Base-by-base conservation (phyloP, 257 asterid species). In the Orobanche coerulescens region DNA sequence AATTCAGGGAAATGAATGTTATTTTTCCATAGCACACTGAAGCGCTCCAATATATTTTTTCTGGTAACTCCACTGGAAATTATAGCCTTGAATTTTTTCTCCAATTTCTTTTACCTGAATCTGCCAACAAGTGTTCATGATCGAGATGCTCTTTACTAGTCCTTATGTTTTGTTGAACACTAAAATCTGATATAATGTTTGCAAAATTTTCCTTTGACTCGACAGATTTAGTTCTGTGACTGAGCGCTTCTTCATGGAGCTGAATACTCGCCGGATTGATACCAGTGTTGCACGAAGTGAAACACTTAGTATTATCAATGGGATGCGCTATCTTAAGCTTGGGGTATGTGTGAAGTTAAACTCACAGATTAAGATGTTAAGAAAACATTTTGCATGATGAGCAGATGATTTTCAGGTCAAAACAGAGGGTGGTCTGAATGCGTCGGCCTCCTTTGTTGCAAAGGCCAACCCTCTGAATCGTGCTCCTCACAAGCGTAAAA, bases 191-290 rank as follows among this genome's bases (percentile, higher is more conserved):
- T 53, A 30, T 49, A 56, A 2, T 44, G 48, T 65, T 65, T 52
- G 46, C 53, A 67, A 58, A 47, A 13, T 62, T 33, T 69, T 70
- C 55, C 16, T 69, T 73, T 75, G 61, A 58, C 64, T 74, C 65
- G 42, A 78, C 83, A 93, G 99, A 78, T 93, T 93, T 76, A 89
- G 97, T 69, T 93, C 99, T 52, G 97, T 93, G 75, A 93, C 97
- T 18, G 99, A 93, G 73, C 96, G 97, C 72, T 93, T 93, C 79
- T 93, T 89, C 91, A 83, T 84, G 96, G 97, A 93, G 78, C 87
- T 84, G 66, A 93, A 86, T 79, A 80, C 95, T 59, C 97, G 96
- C 46, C 89, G 97, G 31, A 86, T 89, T 59, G 99, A 89, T 78
- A 82, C 94, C 26, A 93, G 84, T 69, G 82, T 75, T 78, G 94